These are phyloP conservation scores for Ceratocystis ficicola DNA, from an alignment of 2,329 filamentous ascomycete genomes.

Conservation along the genomic window DNA sequence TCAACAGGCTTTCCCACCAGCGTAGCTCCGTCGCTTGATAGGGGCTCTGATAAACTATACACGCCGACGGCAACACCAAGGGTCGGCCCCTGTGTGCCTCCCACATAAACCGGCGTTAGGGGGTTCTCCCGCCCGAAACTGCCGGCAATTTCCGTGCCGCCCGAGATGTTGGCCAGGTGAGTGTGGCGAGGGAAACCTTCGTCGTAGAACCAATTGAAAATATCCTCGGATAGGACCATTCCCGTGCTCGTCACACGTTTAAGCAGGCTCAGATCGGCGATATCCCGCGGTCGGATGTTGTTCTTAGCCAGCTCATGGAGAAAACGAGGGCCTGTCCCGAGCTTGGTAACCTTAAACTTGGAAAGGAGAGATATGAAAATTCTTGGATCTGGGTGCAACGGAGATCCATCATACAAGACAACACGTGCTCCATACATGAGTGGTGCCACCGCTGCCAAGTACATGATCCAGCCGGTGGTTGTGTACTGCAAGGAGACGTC, in stretches of 20 bases:
- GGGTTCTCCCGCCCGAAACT: constrained; percentile 55
- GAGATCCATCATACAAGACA: constrained; percentile 73
- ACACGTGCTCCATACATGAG: constrained; percentile 49
- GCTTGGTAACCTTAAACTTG: constrained; percentile 54
- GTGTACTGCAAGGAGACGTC: constrained; percentile 44
- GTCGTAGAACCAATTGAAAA: constrained; percentile 72
- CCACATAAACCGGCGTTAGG: constrained; percentile 46
- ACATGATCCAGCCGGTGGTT: constrained; percentile 84
- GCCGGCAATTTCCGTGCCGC: constrained; percentile 62
- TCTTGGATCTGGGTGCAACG: constrained; percentile 56
- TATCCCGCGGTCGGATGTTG: constrained; percentile 47
- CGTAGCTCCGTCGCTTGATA: constrained; percentile 26
- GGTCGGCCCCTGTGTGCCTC: constrained; percentile 40
- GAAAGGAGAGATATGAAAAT: constrained; percentile 51
- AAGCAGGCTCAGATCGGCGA: constrained; percentile 51
- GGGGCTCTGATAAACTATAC: constrained; percentile 48
- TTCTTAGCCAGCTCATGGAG: constrained; percentile 59
- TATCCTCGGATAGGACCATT: constrained; percentile 65
- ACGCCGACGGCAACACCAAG: constrained; percentile 42
- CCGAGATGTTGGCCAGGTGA: constrained; percentile 62
- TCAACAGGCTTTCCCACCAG: constrained; percentile 35
- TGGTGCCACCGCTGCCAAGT: constrained; percentile 47
- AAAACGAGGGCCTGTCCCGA: constrained; percentile 68
- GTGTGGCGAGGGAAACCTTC: constrained; percentile 53
- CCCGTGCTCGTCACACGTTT: constrained; percentile 58